Evolutionary conservation across 2,329 filamentous ascomycete species (phyloP).

Genomic region (Orbilia oligospora): DNA sequence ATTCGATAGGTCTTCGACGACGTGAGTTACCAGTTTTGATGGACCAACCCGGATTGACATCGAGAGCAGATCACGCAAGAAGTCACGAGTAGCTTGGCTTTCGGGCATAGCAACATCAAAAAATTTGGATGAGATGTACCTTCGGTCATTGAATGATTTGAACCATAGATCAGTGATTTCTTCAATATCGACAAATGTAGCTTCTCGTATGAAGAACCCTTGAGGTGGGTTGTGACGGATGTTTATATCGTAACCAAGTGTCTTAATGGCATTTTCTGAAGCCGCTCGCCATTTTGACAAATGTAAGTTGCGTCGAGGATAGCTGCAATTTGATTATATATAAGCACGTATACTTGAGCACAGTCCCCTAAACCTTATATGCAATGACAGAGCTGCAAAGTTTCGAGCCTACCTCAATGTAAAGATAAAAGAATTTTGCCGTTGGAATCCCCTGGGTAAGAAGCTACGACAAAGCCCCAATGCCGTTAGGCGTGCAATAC

Average conservation of each 20-base stretch:
- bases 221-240: slow-evolving; percentile 17
- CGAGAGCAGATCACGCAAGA: slow-evolving; percentile 12
- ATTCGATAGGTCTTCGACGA: slow-evolving; percentile 36
- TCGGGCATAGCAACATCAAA: slow-evolving; percentile 21
- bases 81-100: slow-evolving; percentile 4
- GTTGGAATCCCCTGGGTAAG: not conserved
- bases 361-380: too few species aligned
- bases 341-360: too few species aligned
- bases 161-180: slow-evolving; percentile 7
- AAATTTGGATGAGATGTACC: slow-evolving; percentile 10
- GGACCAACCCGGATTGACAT: slow-evolving; percentile 11
- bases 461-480: not conserved
- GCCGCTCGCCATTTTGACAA: slow-evolving; percentile 1
- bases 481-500: not conserved
- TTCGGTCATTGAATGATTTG: slow-evolving; percentile 14
- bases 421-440: not conserved
- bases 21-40: slow-evolving; percentile 2
- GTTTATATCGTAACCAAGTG: slow-evolving; percentile 1
- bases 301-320: not conserved
- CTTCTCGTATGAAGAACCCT: slow-evolving; percentile 21
- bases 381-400: too few species aligned
- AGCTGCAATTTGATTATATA: not conserved
- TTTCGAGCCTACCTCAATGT: not conserved
- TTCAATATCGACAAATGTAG: slow-evolving; percentile 7
- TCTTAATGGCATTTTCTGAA: not conserved